Conservation (phyloP, 768 basidiomycete species). For the Rhizopogon salebrosus region DNA sequence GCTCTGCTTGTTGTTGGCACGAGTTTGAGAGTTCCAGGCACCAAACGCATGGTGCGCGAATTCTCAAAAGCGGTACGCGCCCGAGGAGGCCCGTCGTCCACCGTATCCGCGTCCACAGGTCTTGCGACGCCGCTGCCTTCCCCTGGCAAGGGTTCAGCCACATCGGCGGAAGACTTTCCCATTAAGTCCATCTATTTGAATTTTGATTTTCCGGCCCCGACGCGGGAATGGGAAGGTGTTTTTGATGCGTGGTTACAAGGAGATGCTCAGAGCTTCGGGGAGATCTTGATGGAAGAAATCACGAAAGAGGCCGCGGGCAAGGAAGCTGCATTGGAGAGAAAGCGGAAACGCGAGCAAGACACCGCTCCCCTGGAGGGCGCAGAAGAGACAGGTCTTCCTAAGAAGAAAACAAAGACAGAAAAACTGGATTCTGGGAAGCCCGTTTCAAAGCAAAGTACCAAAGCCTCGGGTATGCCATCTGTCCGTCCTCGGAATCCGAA, state of each 20-base stretch:
- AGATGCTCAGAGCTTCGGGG: slow-evolving; percentile 78
- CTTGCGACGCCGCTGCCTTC: slow-evolving; percentile 44
- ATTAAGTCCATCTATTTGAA: slow-evolving; percentile 79
- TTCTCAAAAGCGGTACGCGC: slow-evolving; percentile 73
- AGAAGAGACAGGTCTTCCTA: slow-evolving; percentile 1
- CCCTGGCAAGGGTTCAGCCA: slow-evolving; percentile 31
- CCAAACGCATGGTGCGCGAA: slow-evolving; percentile 87
- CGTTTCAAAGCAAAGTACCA: slow-evolving; percentile 16
- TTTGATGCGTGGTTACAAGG: slow-evolving; percentile 90
- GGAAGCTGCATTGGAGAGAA: slow-evolving; percentile 50
- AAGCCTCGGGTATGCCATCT: slow-evolving; percentile 16
- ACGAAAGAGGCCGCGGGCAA: slow-evolving; percentile 49
- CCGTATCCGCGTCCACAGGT: slow-evolving; percentile 21
- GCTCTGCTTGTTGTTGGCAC: slow-evolving; percentile 87
- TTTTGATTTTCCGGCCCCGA: slow-evolving; percentile 79
- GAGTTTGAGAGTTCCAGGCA: slow-evolving; percentile 83
- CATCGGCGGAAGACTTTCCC: slow-evolving; percentile 44
- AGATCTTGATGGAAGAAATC: slow-evolving; percentile 52
- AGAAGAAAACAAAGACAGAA: slow-evolving; percentile 17
- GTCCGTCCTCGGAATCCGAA: slow-evolving; percentile 29
- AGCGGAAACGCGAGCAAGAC: slow-evolving; percentile 53
- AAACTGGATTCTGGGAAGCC: slow-evolving; percentile 10
- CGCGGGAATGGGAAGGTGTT: slow-evolving; percentile 83
- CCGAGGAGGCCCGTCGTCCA: slow-evolving; percentile 33
- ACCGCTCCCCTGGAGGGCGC: not conserved